phyloP scores from a whole-genome alignment of 805 yeast species.

The Sugiyamaella marilandica region DNA sequence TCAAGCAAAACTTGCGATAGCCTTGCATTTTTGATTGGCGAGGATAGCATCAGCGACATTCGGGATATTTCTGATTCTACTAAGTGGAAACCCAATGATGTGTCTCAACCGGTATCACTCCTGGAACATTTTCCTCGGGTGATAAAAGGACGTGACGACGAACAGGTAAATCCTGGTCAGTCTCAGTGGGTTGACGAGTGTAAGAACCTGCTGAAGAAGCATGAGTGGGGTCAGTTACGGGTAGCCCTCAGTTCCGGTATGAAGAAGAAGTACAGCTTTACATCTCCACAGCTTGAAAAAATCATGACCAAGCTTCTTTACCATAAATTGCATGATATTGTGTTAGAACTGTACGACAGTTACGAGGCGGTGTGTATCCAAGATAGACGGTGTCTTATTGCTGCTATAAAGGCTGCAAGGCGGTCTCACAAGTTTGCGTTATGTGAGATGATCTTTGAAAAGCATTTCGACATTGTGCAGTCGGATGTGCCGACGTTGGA shows the following conservation, averaged over 20 bases:
- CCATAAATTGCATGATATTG: slow-evolving; percentile 8
- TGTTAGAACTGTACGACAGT: slow-evolving; percentile 10
- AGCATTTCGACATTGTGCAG: slow-evolving; percentile 11
- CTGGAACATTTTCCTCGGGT: neutral
- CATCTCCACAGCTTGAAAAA: slow-evolving; percentile 1
- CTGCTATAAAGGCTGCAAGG: slow-evolving; percentile 16
- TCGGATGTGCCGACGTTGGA: slow-evolving; percentile 10
- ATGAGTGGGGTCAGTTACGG: slow-evolving; percentile 7
- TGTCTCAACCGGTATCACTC: neutral
- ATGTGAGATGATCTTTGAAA: slow-evolving; percentile 17
- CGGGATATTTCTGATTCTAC: neutral
- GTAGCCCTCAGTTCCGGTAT: slow-evolving; percentile 5
- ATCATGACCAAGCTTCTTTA: slow-evolving; percentile 8
- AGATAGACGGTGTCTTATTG: slow-evolving; percentile 10
- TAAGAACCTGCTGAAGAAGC: neutral
- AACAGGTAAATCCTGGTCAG: neutral
- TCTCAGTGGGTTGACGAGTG: slow-evolving; percentile 4
- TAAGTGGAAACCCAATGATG: neutral
- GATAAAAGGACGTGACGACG: neutral
- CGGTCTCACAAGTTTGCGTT: slow-evolving; percentile 5
- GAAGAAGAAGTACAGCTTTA: neutral
- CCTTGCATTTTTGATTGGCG: neutral
- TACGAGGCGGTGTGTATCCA: slow-evolving; percentile 8
- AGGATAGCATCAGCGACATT: neutral
- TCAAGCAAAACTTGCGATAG: neutral